Evolutionary conservation across 495 filamentous ascomycete genomes (phyloP).

Genomic region (Penicillium paradoxum): DNA sequence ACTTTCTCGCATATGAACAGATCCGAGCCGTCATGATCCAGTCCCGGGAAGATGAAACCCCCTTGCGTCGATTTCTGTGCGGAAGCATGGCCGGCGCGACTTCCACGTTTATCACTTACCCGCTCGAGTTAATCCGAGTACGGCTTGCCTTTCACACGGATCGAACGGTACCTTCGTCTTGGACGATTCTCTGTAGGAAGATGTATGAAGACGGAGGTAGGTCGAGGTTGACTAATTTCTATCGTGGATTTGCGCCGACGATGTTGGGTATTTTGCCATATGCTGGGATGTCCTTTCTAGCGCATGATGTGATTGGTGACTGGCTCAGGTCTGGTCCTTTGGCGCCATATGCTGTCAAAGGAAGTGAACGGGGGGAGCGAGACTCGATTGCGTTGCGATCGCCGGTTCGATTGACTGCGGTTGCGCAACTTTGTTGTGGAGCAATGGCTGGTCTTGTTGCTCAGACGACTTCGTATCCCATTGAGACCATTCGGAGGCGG

Average conservation of each 20-base stretch:
- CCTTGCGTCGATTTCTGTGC: slow-evolving; percentile 64
- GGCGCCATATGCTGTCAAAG: slow-evolving; percentile 47
- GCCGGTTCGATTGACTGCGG: slow-evolving; percentile 45
- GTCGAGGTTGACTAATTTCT: slow-evolving; percentile 61
- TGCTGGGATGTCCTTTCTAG: slow-evolving; percentile 87
- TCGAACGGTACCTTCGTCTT: slow-evolving; percentile 43
- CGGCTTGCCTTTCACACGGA: slow-evolving; percentile 77
- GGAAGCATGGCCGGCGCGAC: slow-evolving; percentile 76
- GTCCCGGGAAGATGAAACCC: slow-evolving; percentile 64
- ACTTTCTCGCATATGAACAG: slow-evolving; percentile 93
- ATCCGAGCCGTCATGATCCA: slow-evolving; percentile 68
- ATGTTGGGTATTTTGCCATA: slow-evolving; percentile 89
- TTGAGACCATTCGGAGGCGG: slow-evolving; percentile 80
- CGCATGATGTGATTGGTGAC: slow-evolving; percentile 78
- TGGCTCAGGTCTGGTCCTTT: slow-evolving; percentile 59
- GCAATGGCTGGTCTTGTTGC: slow-evolving; percentile 77
- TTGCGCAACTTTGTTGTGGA: slow-evolving; percentile 75
- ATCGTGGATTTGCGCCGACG: slow-evolving; percentile 85
- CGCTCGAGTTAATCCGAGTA: slow-evolving; percentile 81
- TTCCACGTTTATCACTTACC: slow-evolving; percentile 88
- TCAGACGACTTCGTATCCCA: slow-evolving; percentile 82
- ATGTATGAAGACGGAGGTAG: slow-evolving; percentile 68
- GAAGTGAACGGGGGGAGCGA: not conserved
- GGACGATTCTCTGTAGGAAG: slow-evolving; percentile 56
- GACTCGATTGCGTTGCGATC: slow-evolving; percentile 46